Evolutionary conservation across 2,329 filamentous ascomycete species (phyloP), one percentile per base, ranked within the genome.

Genomic region (Aspergillus tamarii): DNA sequence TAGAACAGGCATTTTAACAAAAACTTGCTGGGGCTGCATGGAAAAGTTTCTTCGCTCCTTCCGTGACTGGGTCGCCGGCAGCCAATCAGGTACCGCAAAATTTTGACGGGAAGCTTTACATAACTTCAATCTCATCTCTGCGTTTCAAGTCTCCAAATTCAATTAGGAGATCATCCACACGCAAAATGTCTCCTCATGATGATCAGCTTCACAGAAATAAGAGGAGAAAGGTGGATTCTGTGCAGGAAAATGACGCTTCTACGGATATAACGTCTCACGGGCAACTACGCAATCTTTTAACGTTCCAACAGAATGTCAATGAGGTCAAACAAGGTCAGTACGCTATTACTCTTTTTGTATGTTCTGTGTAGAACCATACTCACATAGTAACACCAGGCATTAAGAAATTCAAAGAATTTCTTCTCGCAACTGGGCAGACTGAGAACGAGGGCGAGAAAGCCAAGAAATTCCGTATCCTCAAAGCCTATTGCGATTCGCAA

Each of bases 241-340:
- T 68, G 11, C 56, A 65, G 41, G 66, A 66, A 34, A 56, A 64
- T 30, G 64, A 65, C 16, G 65, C 61, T 28, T 60, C 67, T 12
- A 59, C 69, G 28, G 65, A 68, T 43, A 77, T 82, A 60, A 77
- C 72, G 30, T 79, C 87, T 43, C 84, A 85, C 66, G 84, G 87
- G 59, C 90, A 95, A 73, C 82, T 95, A 64, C 86, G 85, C 72
- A 84, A 88, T 64, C 82, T 93, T 52, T 83, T 95, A 46, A 79
- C 83, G 61, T 93, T 93, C 73, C 84, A 91, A 68, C 90, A 93
- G 77, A 89, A 93, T 76, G 79, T 88, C 50, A 69, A 70, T 26
- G 74, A 75, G 81, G 83, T 72, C 83, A 87, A 77, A 84, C 89
- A 72, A 86, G 90, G 75, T 90, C 91, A 78, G 89, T 86, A 46